Conservation (phyloP, 2,329 filamentous ascomycete species). For the Phyllosticta capitalensis region DNA sequence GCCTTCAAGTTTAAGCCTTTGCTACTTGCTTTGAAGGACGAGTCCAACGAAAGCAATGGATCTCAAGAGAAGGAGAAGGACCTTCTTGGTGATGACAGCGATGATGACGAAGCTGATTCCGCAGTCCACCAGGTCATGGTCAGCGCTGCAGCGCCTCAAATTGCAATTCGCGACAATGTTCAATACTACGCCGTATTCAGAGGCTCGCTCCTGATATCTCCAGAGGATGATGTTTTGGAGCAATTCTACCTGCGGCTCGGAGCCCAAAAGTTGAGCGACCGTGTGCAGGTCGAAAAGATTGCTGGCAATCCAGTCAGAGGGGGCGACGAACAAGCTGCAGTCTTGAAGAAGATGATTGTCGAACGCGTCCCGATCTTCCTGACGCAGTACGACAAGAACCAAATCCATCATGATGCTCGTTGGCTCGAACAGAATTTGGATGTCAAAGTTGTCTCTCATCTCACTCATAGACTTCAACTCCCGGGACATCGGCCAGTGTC, state of each 20-base stretch:
- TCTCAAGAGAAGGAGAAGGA: constrained; percentile 32
- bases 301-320: constrained; percentile 17
- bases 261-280: constrained; percentile 61
- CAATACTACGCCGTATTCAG: constrained; percentile 73
- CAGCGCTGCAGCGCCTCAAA: constrained; percentile 46
- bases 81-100: constrained; percentile 30
- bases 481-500: constrained; percentile 6
- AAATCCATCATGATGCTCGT: constrained; percentile 75
- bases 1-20: constrained; percentile 68
- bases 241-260: constrained; percentile 77
- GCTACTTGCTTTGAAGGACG: constrained; percentile 72
- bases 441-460: constrained; percentile 67
- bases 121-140: constrained; percentile 2
- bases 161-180: constrained; percentile 49
- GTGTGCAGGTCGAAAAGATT: constrained; percentile 10
- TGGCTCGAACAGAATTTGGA: constrained; percentile 83
- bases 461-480: constrained; percentile 38
- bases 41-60: constrained; percentile 36
- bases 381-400: constrained; percentile 67
- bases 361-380: constrained; percentile 87
- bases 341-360: constrained; percentile 69
- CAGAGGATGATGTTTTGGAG: constrained; percentile 81
- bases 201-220: constrained; percentile 71
- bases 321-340: constrained; percentile 59
- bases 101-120: constrained; percentile 33